Evolutionary conservation across 495 filamentous ascomycete genomes (phyloP), one percentile per base, ranked within the genome.

Genomic region (Clavariopsis aquatica): DNA sequence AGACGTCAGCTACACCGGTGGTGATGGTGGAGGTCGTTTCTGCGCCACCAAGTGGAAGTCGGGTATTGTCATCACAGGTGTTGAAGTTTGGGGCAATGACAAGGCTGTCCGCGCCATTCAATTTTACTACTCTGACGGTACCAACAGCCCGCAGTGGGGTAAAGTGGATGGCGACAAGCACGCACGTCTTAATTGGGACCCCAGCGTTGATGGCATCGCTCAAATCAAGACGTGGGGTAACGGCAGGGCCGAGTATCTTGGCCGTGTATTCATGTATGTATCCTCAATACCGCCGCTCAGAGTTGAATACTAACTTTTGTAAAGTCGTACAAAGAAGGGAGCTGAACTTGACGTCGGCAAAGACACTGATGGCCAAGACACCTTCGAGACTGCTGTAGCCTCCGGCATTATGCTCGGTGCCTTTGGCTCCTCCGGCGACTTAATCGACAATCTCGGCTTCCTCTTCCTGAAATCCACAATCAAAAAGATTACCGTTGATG

Each of bases 111-210:
- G 36, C 4, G 65, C 43, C n/a, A 20, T 63, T 20, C 65, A 62
- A 26, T 63, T 68, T 45, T 62, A 58, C 58, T 68, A 62, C 53
- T 68, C 65, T 1, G 59, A 68, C 34, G 65, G 65, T 52, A 57
- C 38, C 12, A 52, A 53, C 27, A 62, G 54, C 38, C n/a, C 7
- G 2, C 23, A 20, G 27, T 51, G 36, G 19, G 65, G 58, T 31
- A 68, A 62, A 31, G 28, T 47, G 29, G 65, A 58, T 28, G 57
- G 52, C 47, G 46, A 63, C 19, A 57, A 49, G 28, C 52, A 68
- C 24, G 36, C 2, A 7, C 51, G 53, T 7, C n/a, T 68, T 3
- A 45, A 62, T 20, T 68, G 65, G 65, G 65, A 68, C 28, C 26
- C 65, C 3, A 7, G 52, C 20, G 27, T 27, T 5, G 59, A 57